Evolutionary conservation across 78 protist genomes (phyloP).

Genomic region (Dictyostelium purpureum): DNA sequence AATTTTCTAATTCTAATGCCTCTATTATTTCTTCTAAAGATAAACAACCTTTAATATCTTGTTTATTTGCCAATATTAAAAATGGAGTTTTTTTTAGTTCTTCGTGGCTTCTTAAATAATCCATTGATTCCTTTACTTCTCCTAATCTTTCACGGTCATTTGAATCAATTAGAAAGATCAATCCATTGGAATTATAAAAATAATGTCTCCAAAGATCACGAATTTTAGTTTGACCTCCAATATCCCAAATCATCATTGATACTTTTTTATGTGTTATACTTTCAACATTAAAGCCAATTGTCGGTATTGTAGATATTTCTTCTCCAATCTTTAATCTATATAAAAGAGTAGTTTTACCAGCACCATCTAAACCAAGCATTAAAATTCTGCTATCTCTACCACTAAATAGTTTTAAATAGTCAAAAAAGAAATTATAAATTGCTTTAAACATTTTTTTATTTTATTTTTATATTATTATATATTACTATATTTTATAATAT

Average conservation of each 20-base stretch:
- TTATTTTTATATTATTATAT: no score
- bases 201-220: constrained; percentile 92
- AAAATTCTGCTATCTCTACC: constrained; percentile 80
- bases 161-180: constrained; percentile 91
- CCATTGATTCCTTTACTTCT: constrained; percentile 77
- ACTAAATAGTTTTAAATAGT: no score
- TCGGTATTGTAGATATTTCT: no score
- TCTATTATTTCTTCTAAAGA: no score
- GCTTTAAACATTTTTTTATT: no score
- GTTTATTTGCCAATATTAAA: constrained; percentile 88
- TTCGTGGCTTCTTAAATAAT: background rate
- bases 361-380: constrained; percentile 96
- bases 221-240: constrained; percentile 95
- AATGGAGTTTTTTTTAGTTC: constrained; percentile 22
- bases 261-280: constrained; percentile 89
- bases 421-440: no score
- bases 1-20: no score
- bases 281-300: no score
- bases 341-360: constrained; percentile 90
- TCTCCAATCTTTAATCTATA: constrained; percentile 84
- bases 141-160: constrained; percentile 80
- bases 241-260: constrained; percentile 91
- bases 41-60: no score
- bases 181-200: constrained; percentile 51
- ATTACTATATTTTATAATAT: no score